phyloP scores from a whole-genome alignment of 768 basidiomycete genomes.

The Serendipita sp. region DNA sequence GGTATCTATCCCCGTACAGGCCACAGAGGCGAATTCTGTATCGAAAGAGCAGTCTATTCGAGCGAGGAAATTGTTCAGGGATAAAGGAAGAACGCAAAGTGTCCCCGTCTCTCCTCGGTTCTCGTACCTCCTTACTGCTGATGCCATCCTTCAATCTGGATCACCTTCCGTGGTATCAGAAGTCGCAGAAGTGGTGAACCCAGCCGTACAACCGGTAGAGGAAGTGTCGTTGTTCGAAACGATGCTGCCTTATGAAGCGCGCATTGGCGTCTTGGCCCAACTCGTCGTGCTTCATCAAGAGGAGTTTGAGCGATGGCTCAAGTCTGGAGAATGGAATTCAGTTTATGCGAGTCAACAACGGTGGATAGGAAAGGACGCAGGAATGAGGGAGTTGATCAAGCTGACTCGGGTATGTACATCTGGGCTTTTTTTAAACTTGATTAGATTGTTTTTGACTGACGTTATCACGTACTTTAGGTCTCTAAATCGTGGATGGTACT shows the following conservation, averaged over 20 bases:
- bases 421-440: conserved; percentile 1
- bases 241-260: conserved; percentile 53
- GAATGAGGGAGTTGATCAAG: conserved; percentile 60
- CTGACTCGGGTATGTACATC: conserved; percentile 47
- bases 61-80: background rate
- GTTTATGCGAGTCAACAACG: conserved; percentile 34
- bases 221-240: conserved; percentile 34
- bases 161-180: background rate
- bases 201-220: background rate
- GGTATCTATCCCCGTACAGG: background rate
- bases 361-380: conserved; percentile 64
- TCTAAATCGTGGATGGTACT: conserved; percentile 61
- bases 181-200: background rate
- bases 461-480: conserved; percentile 29
- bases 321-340: conserved; percentile 40
- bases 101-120: background rate
- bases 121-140: background rate
- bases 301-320: conserved; percentile 33
- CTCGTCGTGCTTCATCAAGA: conserved; percentile 42
- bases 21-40: background rate
- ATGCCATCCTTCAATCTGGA: background rate
- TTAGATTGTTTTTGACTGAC: background rate
- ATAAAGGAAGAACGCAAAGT: background rate
- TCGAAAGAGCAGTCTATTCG: background rate
- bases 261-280: conserved; percentile 37